A percentile compares a stretch with the other conserved stretches of the same genome.
These are phyloP conservation scores for Rosa lucieae DNA, from an alignment of 306 rosid genomes.

Conservation along the genomic window DNA sequence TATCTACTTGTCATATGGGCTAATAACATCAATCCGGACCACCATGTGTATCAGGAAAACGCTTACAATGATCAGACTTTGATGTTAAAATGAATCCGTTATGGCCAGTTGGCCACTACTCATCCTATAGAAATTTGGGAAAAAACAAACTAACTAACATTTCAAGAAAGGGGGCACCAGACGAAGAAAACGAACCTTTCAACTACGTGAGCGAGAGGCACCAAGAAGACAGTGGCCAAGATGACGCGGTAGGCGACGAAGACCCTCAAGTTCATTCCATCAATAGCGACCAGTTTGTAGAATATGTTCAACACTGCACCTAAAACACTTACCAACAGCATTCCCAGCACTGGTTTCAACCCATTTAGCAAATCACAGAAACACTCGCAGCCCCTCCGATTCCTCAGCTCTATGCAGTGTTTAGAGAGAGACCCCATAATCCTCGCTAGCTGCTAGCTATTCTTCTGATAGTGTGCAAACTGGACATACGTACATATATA, in stretches of 20 bases:
- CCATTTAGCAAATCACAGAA: neutral
- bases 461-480: neutral
- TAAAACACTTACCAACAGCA: constrained; percentile 38
- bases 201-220: constrained; percentile 43
- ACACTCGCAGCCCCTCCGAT: neutral
- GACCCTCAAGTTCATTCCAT: constrained; percentile 42
- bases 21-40: no score
- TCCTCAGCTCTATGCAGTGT: neutral
- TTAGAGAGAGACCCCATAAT: neutral
- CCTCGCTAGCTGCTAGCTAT: neutral
- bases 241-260: constrained; percentile 51
- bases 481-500: neutral
- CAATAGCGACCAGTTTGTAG: constrained; percentile 29
- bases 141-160: neutral
- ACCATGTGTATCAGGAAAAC: no score
- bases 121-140: neutral
- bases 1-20: no score
- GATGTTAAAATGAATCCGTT: neutral
- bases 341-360: constrained; percentile 39
- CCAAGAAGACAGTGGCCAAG: constrained; percentile 35
- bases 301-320: constrained; percentile 32
- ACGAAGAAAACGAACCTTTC: constrained; percentile 16
- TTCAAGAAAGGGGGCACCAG: neutral
- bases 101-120: neutral
- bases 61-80: neutral